Evolutionary conservation across 305 asterid genomes (phyloP).

Genomic region (Nicotiana rustica): DNA sequence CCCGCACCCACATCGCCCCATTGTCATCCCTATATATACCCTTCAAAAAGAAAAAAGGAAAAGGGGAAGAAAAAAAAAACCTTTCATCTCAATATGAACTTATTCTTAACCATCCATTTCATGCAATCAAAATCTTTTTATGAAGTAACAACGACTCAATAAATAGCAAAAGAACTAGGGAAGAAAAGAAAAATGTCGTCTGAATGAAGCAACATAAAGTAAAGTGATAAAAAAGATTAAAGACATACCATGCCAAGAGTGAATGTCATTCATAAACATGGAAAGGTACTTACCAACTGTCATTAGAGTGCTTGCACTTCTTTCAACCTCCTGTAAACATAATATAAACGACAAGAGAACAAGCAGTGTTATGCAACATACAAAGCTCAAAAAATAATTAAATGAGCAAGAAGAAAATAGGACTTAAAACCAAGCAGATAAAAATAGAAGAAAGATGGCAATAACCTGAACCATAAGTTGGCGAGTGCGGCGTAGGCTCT

Average conservation of each 20-base stretch:
- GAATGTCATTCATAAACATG: slow-evolving; percentile 30
- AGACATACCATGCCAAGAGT: slow-evolving; percentile 13
- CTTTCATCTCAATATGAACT: slow-evolving; percentile 19
- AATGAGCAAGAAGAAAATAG: neutral
- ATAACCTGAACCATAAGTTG: slow-evolving; percentile 97
- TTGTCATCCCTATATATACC: neutral
- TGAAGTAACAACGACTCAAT: neutral
- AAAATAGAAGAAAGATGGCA: slow-evolving; percentile 29
- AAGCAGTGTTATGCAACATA: slow-evolving; percentile 31
- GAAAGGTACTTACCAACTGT: slow-evolving; percentile 71
- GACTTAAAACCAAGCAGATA: neutral
- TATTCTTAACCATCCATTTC: slow-evolving; percentile 19
- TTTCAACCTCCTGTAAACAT: slow-evolving; percentile 79
- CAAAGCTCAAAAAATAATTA: slow-evolving; percentile 1
- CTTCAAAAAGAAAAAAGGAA: neutral
- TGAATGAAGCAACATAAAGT: slow-evolving; percentile 27
- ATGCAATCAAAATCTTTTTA: neutral
- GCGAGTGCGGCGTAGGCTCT: slow-evolving; percentile 90
- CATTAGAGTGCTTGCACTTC: slow-evolving; percentile 86
- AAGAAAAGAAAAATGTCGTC: neutral
- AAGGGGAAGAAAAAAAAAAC: neutral
- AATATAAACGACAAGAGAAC: slow-evolving; percentile 33
- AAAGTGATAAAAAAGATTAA: slow-evolving; percentile 5
- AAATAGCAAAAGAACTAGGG: slow-evolving; percentile 29
- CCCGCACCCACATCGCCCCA: no score